phyloP scores from a whole-genome alignment of 805 yeast genomes.

The Wickerhamiella domercqiae region DNA sequence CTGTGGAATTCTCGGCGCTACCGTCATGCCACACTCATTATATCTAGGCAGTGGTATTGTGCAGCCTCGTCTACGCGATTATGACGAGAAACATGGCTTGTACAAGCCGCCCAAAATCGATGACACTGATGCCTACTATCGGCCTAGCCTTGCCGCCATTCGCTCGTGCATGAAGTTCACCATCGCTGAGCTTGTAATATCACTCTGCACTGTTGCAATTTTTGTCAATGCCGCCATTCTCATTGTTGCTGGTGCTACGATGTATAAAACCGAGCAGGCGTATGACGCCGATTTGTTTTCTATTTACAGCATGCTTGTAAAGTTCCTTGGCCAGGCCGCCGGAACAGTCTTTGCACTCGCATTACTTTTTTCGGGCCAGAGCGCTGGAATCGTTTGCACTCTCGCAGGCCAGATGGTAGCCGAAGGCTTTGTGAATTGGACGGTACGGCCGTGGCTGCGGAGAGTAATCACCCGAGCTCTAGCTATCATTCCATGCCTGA shows the following conservation, averaged over 20 bases:
- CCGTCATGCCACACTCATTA: constrained; percentile 87
- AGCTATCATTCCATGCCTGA: constrained; percentile 72
- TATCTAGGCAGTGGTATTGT: constrained; percentile 78
- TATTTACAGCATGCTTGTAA: constrained; percentile 53
- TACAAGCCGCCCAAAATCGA: constrained; percentile 8
- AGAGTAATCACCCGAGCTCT: constrained; percentile 66
- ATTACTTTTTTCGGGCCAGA: constrained; percentile 77
- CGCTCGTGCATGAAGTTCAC: constrained; percentile 66
- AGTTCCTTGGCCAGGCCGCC: constrained; percentile 67
- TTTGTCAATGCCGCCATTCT: constrained; percentile 83
- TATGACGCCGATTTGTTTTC: constrained; percentile 72
- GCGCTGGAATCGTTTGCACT: constrained; percentile 90
- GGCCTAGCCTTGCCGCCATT: constrained; percentile 70
- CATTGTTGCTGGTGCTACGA: constrained; percentile 82
- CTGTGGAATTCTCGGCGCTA: constrained; percentile 80
- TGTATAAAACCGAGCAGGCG: constrained; percentile 45
- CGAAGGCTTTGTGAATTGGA: constrained; percentile 75
- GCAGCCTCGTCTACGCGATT: constrained; percentile 68
- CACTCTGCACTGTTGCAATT: constrained; percentile 76
- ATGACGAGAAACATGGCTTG: constrained; percentile 40
- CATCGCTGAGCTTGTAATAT: constrained; percentile 65
- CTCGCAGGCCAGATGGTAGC: constrained; percentile 88
- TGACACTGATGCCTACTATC: constrained; percentile 24
- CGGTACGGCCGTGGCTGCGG: constrained; percentile 67
- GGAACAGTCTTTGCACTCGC: constrained; percentile 84